Percentiles rank a stretch among this genome's conserved stretches.
Evolutionary conservation across 306 rosid genomes (phyloP).

Genomic region (Prosopis cineraria): DNA sequence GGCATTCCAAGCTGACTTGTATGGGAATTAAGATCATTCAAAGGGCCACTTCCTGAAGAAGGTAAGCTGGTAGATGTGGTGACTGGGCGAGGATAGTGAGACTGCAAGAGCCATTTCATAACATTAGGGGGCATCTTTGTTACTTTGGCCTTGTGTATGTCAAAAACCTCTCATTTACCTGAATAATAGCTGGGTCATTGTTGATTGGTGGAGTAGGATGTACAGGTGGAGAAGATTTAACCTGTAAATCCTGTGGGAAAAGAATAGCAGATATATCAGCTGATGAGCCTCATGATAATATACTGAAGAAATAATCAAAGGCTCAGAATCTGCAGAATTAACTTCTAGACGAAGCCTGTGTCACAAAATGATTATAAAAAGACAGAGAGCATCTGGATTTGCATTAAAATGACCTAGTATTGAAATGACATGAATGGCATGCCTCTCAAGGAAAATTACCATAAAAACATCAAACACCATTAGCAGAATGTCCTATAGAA

Average conservation of each 20-base stretch:
- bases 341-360: constrained; percentile 2
- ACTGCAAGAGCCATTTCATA: constrained; percentile 56
- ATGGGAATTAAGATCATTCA: constrained; percentile 68
- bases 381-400: background rate
- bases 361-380: background rate
- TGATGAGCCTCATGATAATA: background rate
- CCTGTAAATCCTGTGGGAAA: constrained; percentile 76
- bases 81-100: constrained; percentile 76
- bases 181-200: constrained; percentile 87
- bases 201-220: constrained; percentile 64
- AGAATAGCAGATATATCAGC: constrained; percentile 31
- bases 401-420: background rate
- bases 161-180: constrained; percentile 45
- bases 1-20: constrained; percentile 62
- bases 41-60: constrained; percentile 62
- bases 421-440: background rate
- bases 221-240: constrained; percentile 83
- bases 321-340: constrained; percentile 14
- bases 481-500: background rate
- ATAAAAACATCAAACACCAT: background rate
- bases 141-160: constrained; percentile 3
- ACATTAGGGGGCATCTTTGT: constrained; percentile 21
- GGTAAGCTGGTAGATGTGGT: constrained; percentile 60
- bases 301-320: background rate
- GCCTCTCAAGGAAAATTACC: background rate